Percentiles rank a stretch among this genome's conserved stretches.
Conservation (phyloP, 495 filamentous ascomycete genomes). For the Tuber magnatum region DNA sequence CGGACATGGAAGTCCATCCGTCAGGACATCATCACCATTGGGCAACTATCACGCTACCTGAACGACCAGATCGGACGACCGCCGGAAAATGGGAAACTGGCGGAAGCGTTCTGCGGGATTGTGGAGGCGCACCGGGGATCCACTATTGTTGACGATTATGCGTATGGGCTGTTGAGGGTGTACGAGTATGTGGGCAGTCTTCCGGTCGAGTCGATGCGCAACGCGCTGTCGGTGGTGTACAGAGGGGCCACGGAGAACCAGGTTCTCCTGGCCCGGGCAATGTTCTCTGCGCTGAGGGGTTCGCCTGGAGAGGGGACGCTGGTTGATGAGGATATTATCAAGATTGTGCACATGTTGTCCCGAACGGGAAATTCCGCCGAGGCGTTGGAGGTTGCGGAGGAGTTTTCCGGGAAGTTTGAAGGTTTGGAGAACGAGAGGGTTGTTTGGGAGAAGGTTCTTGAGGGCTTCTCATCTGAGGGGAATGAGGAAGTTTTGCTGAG, state of each 20-base stretch:
- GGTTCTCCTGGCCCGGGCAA: slow-evolving; percentile 21
- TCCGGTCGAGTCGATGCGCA: slow-evolving; percentile 9
- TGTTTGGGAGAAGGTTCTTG: slow-evolving; percentile 56
- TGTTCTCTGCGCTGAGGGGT: slow-evolving; percentile 22
- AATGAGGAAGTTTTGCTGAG: slow-evolving; percentile 51
- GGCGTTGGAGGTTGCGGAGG: slow-evolving; percentile 23
- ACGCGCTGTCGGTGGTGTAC: slow-evolving; percentile 11
- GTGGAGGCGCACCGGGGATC: neutral
- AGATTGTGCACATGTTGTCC: slow-evolving; percentile 51
- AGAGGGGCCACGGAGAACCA: slow-evolving; percentile 1
- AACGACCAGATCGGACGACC: slow-evolving; percentile 28
- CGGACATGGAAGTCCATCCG: slow-evolving; percentile 5
- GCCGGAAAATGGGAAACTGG: slow-evolving; percentile 15
- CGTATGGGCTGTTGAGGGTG: slow-evolving; percentile 18
- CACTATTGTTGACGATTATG: slow-evolving; percentile 31
- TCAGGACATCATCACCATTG: slow-evolving; percentile 12
- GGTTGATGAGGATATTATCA: slow-evolving; percentile 55
- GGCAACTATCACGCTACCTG: slow-evolving; percentile 28
- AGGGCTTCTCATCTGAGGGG: slow-evolving; percentile 60
- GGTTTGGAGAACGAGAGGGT: neutral
- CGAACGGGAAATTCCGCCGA: slow-evolving; percentile 17
- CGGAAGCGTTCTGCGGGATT: slow-evolving; percentile 18
- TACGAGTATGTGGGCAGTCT: slow-evolving; percentile 29
- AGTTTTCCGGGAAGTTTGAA: neutral
- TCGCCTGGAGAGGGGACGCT: slow-evolving; percentile 15